phyloP scores from a whole-genome alignment of 192 early-diverging fungal species.

The Dissophora ornata region DNA sequence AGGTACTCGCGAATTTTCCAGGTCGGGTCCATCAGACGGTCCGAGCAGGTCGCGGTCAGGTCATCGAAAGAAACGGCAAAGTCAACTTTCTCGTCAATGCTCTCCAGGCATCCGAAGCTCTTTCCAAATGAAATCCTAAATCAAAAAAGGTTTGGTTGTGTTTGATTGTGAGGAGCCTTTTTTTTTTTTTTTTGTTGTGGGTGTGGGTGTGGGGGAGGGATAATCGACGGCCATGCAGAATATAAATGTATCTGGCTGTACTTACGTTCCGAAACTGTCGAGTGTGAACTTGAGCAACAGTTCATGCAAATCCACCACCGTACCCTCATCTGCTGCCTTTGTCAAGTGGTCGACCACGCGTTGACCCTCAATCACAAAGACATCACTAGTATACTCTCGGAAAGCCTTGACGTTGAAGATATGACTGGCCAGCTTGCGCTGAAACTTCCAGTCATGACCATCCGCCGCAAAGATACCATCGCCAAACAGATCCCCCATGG shows the following conservation, averaged over 20 bases:
- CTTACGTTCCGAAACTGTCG: conserved; percentile 41
- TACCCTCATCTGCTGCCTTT: conserved; percentile 27
- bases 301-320: conserved; percentile 54
- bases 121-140: conserved; percentile 31
- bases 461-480: conserved; percentile 22
- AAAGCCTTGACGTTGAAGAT: conserved; percentile 40
- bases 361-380: conserved; percentile 18
- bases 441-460: conserved; percentile 27
- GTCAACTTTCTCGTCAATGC: conserved; percentile 11
- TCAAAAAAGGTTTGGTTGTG: not conserved
- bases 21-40: conserved; percentile 38
- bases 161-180: no score
- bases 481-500: conserved; percentile 27
- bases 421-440: conserved; percentile 30
- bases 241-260: not conserved
- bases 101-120: conserved; percentile 40
- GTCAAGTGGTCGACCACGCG: conserved; percentile 22
- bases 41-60: conserved; percentile 36
- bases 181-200: no score
- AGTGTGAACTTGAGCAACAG: conserved; percentile 58
- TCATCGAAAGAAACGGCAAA: conserved; percentile 68
- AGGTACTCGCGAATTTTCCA: conserved; percentile 48
- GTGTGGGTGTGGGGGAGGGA: no score
- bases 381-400: conserved; percentile 34
- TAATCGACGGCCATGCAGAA: not conserved